Evolutionary conservation across 2,329 filamentous ascomycete species (phyloP), one percentile per base, ranked within the genome.

Genomic region (Diaporthe ampelina): DNA sequence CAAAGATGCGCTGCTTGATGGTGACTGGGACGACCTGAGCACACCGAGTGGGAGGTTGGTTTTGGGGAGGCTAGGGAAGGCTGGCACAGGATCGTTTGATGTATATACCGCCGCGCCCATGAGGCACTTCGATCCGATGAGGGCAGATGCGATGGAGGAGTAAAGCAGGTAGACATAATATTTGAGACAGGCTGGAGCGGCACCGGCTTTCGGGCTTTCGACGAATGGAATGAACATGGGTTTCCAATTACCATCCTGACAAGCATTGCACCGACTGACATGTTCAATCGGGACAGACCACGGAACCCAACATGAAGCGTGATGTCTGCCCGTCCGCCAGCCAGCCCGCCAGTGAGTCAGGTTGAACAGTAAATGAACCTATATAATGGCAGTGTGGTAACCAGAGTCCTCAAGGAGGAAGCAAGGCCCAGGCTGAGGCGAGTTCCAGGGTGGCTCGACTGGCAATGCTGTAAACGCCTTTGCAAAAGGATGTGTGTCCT

Each of bases 41-140:
- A 95, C 93, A 75, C 97, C 97, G 0, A 97, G 94, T 83, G 93
- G 94, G 76, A 90, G 96, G 74, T 94, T 99, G 79, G 95, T 98
- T 65, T 92, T 97, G 81, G 97, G 97, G 21, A 91, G 91, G 80
- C 87, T 97, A 75, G 93, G 94, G 65, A 93, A 90, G 78, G 91
- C 97, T 75, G 97, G 97, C 67, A 99, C 97, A 1, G 97, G 97
- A 52, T 91, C 93, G 26, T 98, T 98, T 84, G 95, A 98, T 85
- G 92, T 99, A 57, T 87, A 98, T 80, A 91, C 91, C 6, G 85
- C 84, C 74, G 85, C 91, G 74, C 89, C 90, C 26, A 88, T 88
- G 73, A 85, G 86, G 79, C 87, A 90, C 74, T 83, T 81, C 65
- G 85, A 85, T 76, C 79, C 72, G 72, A 79, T 59, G 56, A 79